Evolutionary conservation across 2,329 filamentous ascomycete genomes (phyloP).

Genomic region (Cladosporium sp.): DNA sequence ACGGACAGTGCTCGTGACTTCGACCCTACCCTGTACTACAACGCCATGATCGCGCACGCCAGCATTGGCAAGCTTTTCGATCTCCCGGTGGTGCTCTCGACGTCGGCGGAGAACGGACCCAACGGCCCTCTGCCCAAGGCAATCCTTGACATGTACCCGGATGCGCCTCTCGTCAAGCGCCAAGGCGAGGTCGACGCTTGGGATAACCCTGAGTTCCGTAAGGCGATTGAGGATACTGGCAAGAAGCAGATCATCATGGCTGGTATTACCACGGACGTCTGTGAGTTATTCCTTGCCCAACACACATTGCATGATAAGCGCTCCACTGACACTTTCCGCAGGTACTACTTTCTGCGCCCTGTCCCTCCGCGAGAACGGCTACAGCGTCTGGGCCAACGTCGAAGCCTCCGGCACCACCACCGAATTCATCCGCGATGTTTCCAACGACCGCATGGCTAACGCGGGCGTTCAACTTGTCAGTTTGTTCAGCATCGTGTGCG

Average conservation of each 20-base stretch:
- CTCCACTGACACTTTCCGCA: constrained; percentile 20
- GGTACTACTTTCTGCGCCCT: constrained; percentile 71
- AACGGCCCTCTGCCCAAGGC: constrained; percentile 72
- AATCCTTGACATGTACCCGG: constrained; percentile 61
- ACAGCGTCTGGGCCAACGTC: constrained; percentile 71
- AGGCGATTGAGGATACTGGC: constrained; percentile 63
- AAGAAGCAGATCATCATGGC: constrained; percentile 71
- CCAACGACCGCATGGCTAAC: constrained; percentile 66
- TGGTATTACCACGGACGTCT: constrained; percentile 74
- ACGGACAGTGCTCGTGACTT: constrained; percentile 60
- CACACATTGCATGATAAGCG: neutral
- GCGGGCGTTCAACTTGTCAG: constrained; percentile 66
- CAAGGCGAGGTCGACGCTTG: constrained; percentile 75
- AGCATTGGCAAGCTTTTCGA: constrained; percentile 66
- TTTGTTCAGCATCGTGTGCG: constrained; percentile 64
- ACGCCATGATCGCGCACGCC: constrained; percentile 68
- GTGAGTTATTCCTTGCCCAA: constrained; percentile 38
- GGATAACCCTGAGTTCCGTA: constrained; percentile 70
- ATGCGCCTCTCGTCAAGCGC: constrained; percentile 65
- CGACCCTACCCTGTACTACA: constrained; percentile 63
- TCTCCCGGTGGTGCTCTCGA: constrained; percentile 69
- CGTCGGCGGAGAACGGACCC: constrained; percentile 66
- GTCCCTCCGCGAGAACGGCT: constrained; percentile 69
- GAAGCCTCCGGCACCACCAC: constrained; percentile 70
- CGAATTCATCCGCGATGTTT: constrained; percentile 59